Evolutionary conservation across 208 protist species (phyloP), one percentile per base, ranked within the genome.

Genomic region (Trypanosoma platydactyli): DNA sequence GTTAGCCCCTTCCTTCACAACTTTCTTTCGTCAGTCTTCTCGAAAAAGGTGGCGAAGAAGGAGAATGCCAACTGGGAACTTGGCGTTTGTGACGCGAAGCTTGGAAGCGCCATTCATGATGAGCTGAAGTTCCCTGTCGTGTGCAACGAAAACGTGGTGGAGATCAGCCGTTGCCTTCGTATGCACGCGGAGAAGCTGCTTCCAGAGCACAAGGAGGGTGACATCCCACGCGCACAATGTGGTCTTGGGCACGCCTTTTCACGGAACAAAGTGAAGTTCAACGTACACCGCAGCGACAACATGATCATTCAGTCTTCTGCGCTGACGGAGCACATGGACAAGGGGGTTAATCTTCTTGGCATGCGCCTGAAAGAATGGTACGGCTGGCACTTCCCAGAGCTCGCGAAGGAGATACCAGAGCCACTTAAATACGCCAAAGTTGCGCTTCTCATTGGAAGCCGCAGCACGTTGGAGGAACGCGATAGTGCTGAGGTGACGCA

Each of bases 331-430:
- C 94, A 99, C 74, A 90, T 99, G 58, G 98, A 99, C 86, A 99
- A 99, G 87, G 99, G 99, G 68, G 86, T 99, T 45, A 99, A 99
- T 86, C 98, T 98, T 12, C 99, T 99, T 60, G 75, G 88, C 41
- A 99, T 99, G 98, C 89, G 98, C 11, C 77, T 99, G 51, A 98
- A 97, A 88, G 98, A 99, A 84, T 99, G 98, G 98, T 99, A 99
- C 71, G 95, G 95, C 53, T 99, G 98, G 97, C 98, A 99, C 87
- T 99, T 99, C 87, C 99, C 99, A 7, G 98, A 99, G 91, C 88
- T 99, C 16, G 86, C 87, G 20, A 99, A 95, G 81, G 86, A 99
- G 62, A 91, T 99, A 20, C 80, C 84, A 6, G 98, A 99, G 77
- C 98, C 99, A 70, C 84, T 97, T 41, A 90, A 94, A 67, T 99